Evolutionary conservation across 2,329 filamentous ascomycete genomes (phyloP), one percentile per base, ranked within the genome.

Genomic region (Cadophora sp.): DNA sequence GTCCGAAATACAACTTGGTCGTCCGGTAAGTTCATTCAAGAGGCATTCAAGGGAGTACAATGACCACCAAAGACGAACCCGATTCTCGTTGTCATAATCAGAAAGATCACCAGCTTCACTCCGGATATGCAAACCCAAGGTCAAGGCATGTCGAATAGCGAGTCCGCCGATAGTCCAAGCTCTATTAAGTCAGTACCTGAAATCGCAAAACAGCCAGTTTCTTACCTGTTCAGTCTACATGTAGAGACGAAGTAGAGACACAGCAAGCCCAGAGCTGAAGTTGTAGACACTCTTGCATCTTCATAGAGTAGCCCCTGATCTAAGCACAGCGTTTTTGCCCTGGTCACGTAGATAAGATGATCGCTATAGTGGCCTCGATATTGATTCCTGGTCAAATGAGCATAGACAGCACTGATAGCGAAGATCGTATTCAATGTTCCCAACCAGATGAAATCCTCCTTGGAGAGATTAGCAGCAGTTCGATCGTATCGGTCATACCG

Each of bases 31-130:
- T 55, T 72, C 68, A 60, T 73, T 69, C 22, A 76, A 61, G 3
- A 65, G 53, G 55, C 71, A 73, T 60, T 76, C 75, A 4, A 76
- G 61, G 1, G 69, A 72, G 40, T 76, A 76, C 16, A 76, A 62
- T 27, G 71, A 73, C 75, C 75, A 76, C 73, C 73, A 76, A 3
- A 75, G 24, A 19, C 74, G 68, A 26, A 74, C 64, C 61, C 73
- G 70, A 61, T 72, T 61, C 56, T 76, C 75, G 37, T 76, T 76
- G 11, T 75, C 72, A 14, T 69, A 58, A 48, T 74, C 69, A 11
- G 66, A 40, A n/a, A 75, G 62, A 3, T 68, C 55, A 48, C 68
- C 50, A 24, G 65, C 69, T 48, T 72, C 68, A 46, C 62, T 75
- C 31, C 75, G 69, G 5, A 74, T 53, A 66, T 76, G 72, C 29